phyloP scores from a whole-genome alignment of 257 asterid genomes.

The Forsythia viridissima region DNA sequence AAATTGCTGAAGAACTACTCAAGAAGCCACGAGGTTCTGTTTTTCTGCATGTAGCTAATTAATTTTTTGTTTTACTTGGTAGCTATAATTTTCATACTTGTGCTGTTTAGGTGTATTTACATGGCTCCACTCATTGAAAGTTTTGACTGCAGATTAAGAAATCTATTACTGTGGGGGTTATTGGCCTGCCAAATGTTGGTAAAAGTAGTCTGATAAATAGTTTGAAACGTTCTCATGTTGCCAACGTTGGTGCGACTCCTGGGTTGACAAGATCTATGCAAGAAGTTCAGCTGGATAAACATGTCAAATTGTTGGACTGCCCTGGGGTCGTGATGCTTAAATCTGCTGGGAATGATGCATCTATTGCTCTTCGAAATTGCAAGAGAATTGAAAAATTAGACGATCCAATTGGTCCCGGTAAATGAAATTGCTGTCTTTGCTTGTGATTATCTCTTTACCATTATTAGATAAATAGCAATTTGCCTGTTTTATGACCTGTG shows the following conservation, averaged over 20 bases:
- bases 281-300: conserved; percentile 88
- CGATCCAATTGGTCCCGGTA: conserved; percentile 86
- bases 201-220: conserved; percentile 94
- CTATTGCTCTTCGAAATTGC: conserved; percentile 93
- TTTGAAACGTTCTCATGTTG: conserved; percentile 86
- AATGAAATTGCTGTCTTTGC: conserved; percentile 13
- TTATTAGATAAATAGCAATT: conserved; percentile 6
- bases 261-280: conserved; percentile 94
- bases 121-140: conserved; percentile 10
- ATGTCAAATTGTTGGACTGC: conserved; percentile 82
- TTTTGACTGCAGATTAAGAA: conserved; percentile 69
- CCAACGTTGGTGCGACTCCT: conserved; percentile 92
- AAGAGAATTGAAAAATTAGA: conserved; percentile 90
- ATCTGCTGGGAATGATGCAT: conserved; percentile 67
- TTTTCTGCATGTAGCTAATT: not conserved
- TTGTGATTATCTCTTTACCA: not conserved
- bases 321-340: conserved; percentile 97
- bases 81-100: not conserved
- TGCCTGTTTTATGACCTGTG: conserved; percentile 26
- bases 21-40: conserved; percentile 64
- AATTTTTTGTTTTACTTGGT: not conserved
- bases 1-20: conserved; percentile 80
- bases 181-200: conserved; percentile 96
- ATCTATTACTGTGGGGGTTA: conserved; percentile 88
- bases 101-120: not conserved